phyloP scores from a whole-genome alignment of 495 filamentous ascomycete genomes.

The Aspergillus saccharolyticus region DNA sequence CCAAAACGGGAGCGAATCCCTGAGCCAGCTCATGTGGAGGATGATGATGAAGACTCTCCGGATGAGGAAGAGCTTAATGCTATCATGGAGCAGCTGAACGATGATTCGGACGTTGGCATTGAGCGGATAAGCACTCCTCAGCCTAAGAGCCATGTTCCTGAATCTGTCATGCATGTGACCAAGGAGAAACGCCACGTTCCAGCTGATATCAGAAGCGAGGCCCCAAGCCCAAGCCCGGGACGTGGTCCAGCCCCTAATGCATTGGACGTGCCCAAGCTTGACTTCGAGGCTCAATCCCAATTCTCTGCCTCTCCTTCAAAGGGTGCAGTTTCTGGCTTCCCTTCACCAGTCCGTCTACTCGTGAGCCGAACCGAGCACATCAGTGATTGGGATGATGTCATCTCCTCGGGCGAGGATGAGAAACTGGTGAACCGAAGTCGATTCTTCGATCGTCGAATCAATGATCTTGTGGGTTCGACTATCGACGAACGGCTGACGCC shows the following conservation, averaged over 20 bases:
- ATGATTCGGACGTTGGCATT: constrained; percentile 65
- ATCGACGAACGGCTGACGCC: constrained; percentile 71
- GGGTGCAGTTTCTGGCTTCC: constrained; percentile 33
- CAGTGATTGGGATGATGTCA: constrained; percentile 88
- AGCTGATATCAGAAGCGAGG: constrained; percentile 59
- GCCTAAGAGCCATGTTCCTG: constrained; percentile 33
- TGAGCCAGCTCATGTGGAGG: constrained; percentile 15
- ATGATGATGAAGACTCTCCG: constrained; percentile 39
- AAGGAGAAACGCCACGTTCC: constrained; percentile 52
- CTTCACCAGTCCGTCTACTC: constrained; percentile 60
- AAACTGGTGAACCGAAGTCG: constrained; percentile 67
- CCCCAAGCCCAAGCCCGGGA: constrained; percentile 69
- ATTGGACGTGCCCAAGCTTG: constrained; percentile 41
- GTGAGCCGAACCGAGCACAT: constrained; percentile 61
- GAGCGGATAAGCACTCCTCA: constrained; percentile 52
- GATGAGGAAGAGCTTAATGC: constrained; percentile 79
- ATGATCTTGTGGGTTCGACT: constrained; percentile 75
- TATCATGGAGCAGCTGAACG: constrained; percentile 77
- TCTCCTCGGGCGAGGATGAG: constrained; percentile 74
- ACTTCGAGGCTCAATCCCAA: constrained; percentile 38
- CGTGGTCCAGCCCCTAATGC: constrained; percentile 47
- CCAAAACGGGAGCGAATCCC: constrained; percentile 17
- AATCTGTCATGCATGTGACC: constrained; percentile 44
- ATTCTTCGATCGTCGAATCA: constrained; percentile 86
- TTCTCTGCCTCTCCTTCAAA: constrained; percentile 39